Base-by-base conservation (phyloP, 495 filamentous ascomycete genomes). In the Peziza echinospora region DNA sequence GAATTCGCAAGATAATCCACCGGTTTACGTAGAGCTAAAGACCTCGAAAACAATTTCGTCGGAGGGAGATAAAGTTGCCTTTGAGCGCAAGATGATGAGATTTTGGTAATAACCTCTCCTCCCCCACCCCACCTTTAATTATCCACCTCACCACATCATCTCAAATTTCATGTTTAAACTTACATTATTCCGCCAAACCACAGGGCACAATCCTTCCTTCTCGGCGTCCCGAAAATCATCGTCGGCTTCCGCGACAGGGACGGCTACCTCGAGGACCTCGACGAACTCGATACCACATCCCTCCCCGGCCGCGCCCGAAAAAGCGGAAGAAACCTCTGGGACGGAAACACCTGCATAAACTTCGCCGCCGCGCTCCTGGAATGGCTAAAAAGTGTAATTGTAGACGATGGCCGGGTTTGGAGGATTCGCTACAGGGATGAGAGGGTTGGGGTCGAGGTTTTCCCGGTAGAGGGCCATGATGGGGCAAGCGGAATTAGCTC, bases 11-110 rank as follows among this genome's bases (percentile, higher is more conserved):
- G 73, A 75, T 26, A 67, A 68, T 4, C 76, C 80, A 1, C 80
- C 82, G 45, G 77, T 87, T 50, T 99, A 86, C 78, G 77, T 99
- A 13, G 89, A 99, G 61, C 68, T 99, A 43, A 99, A 99, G 60
- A 96, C 89, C 0, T 72, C 73, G 1, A 77, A 74, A n/a, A 74
- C 79, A 47, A 77, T 81, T 26, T 63, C 64, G 22, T 69, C 65
- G 26, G 68, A 77, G 1, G 69, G 73, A 26, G 79, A 84, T 49
- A 67, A 73, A 60, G 49, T 77, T 16, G 80, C 77, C 45, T 92
- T 80, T 53, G 82, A 99, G 61, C 71, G 80, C 9, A 96, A 96
- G 59, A 67, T 96, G 26, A 68, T 93, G 51, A 91, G 86, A 49
- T 93, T 83, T 64, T 99, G 89, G 89, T 37, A n/a, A n/a, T n/a